Evolutionary conservation across 2,329 filamentous ascomycete genomes (phyloP).

Genomic region (Coniochaeta prunicola): DNA sequence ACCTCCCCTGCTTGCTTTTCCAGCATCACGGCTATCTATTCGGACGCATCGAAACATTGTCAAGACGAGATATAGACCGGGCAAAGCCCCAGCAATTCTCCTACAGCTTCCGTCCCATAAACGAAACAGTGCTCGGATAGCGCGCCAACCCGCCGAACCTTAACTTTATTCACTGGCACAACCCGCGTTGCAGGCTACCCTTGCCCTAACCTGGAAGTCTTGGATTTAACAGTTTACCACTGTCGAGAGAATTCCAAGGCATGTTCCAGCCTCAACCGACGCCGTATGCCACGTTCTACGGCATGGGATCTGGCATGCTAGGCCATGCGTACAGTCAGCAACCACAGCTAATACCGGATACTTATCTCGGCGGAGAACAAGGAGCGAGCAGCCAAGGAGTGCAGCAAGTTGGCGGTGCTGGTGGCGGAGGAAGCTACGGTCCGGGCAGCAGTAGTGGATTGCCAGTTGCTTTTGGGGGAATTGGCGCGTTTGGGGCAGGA

Average conservation of each 20-base stretch:
- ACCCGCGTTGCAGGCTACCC: not conserved
- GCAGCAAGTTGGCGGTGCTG: conserved; percentile 4
- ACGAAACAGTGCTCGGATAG: conserved; percentile 1
- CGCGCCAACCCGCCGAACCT: conserved; percentile 1
- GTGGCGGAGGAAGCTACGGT: not conserved
- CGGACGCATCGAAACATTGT: not conserved
- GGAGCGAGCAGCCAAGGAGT: not conserved
- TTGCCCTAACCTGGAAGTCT: not conserved
- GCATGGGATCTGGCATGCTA: conserved; percentile 5
- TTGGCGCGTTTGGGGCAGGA: not conserved
- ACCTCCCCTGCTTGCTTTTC: not conserved
- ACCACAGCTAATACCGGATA: not conserved
- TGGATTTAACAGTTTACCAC: too few species aligned
- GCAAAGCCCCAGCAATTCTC: not conserved
- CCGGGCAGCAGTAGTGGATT: not conserved
- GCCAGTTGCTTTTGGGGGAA: not conserved
- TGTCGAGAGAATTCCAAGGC: conserved; percentile 9
- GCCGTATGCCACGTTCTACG: conserved; percentile 33
- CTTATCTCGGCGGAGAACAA: not conserved
- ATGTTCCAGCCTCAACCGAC: conserved; percentile 51
- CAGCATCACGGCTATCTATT: not conserved
- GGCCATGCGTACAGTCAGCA: not conserved
- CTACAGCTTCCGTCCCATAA: not conserved
- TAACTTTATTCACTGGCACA: conserved; percentile 1
- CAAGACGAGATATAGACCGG: not conserved